These are phyloP conservation scores for Hypsizygus marmoreus DNA, from an alignment of 768 basidiomycete genomes.

Conservation along the genomic window DNA sequence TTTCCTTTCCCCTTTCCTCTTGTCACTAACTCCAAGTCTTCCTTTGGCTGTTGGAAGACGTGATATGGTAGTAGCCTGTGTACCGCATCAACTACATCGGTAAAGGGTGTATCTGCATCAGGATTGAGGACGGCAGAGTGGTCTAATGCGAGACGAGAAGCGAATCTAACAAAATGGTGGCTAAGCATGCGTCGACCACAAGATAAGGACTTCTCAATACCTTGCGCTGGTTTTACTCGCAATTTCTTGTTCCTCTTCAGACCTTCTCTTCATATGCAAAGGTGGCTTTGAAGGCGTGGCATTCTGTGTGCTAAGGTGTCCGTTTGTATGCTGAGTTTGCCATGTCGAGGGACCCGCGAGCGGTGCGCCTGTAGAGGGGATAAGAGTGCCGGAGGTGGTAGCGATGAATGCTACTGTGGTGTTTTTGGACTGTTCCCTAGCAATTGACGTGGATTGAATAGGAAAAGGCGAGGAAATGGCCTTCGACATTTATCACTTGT, in stretches of 20 bases:
- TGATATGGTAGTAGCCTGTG: slow-evolving; percentile 81
- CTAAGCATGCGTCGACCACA: slow-evolving; percentile 1
- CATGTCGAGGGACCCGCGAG: slow-evolving; percentile 31
- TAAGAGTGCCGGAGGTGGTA: slow-evolving; percentile 24
- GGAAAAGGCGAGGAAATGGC: slow-evolving; percentile 36
- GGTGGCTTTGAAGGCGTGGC: slow-evolving; percentile 21
- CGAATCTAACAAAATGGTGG: slow-evolving; percentile 43
- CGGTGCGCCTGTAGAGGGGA: slow-evolving; percentile 23
- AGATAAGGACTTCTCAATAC: slow-evolving; percentile 28
- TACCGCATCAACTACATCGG: slow-evolving; percentile 60
- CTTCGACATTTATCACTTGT: slow-evolving; percentile 44
- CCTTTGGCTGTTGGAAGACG: slow-evolving; percentile 71
- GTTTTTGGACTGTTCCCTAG: slow-evolving; percentile 18
- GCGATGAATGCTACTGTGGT: slow-evolving; percentile 15
- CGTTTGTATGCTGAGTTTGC: slow-evolving; percentile 22
- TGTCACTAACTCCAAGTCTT: slow-evolving; percentile 50
- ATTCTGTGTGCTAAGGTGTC: slow-evolving; percentile 5
- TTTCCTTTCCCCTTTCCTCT: slow-evolving; percentile 64
- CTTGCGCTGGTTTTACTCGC: slow-evolving; percentile 49
- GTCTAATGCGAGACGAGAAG: slow-evolving; percentile 58
- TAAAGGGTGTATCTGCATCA: slow-evolving; percentile 71
- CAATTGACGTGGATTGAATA: slow-evolving; percentile 25
- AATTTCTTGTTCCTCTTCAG: slow-evolving; percentile 52
- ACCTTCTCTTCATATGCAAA: slow-evolving; percentile 37
- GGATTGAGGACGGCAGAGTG: slow-evolving; percentile 62